phyloP scores from a whole-genome alignment of 2,329 filamentous ascomycete species.

The Erysiphe pisi region DNA sequence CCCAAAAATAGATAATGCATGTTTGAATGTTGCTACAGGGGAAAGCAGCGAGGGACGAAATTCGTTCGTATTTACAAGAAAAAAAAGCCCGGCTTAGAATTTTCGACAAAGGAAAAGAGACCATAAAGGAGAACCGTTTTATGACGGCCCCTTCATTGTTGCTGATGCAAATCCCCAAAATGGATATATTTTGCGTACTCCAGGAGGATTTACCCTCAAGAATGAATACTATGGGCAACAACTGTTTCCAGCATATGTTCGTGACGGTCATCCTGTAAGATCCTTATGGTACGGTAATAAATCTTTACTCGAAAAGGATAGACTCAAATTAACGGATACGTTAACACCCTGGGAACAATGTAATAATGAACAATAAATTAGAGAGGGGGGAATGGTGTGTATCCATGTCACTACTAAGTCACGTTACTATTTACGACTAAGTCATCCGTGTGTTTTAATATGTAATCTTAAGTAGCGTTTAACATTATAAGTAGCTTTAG shows the following conservation, averaged over 20 bases:
- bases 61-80: constrained; percentile 13
- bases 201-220: not conserved
- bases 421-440: too few relatives aligned
- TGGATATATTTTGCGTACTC: not conserved
- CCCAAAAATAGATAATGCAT: not conserved
- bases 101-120: constrained; percentile 4
- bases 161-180: not conserved
- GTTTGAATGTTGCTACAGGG: not conserved
- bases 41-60: constrained; percentile 22
- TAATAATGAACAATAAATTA: not conserved
- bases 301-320: not conserved
- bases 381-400: not conserved
- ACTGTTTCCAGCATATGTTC: not conserved
- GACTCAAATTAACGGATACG: not conserved
- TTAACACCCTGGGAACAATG: not conserved
- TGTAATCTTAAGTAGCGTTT: too few relatives aligned
- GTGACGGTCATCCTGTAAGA: constrained; percentile 20
- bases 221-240: not conserved
- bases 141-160: constrained; percentile 11
- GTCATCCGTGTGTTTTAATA: too few relatives aligned
- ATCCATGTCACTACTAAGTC: too few relatives aligned
- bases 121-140: not conserved
- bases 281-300: not conserved
- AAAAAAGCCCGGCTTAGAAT: constrained; percentile 6
- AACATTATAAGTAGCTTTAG: too few relatives aligned